A percentile compares a stretch with the other conserved stretches of the same genome.
Conservation (phyloP, 169 alveolate genomes). For the Cryptosporidium sp. region DNA sequence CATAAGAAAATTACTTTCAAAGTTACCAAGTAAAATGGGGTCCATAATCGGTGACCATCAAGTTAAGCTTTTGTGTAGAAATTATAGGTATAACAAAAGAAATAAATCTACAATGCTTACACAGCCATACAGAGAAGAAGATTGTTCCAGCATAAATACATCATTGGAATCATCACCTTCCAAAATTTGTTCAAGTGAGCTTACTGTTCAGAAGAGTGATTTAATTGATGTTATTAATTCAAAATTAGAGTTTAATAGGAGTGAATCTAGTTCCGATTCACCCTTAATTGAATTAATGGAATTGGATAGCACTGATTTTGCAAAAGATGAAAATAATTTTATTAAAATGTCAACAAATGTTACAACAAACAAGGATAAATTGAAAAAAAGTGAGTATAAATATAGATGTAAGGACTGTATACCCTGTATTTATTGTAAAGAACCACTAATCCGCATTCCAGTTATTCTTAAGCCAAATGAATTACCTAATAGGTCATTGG, state of each 20-base stretch:
- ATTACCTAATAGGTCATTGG: slow-evolving; percentile 41
- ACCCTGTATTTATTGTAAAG: slow-evolving; percentile 50
- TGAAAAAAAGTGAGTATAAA: neutral
- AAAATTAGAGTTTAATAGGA: neutral
- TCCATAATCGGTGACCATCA: slow-evolving; percentile 35
- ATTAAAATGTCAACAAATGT: neutral
- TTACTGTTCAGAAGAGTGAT: neutral
- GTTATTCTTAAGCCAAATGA: slow-evolving; percentile 45
- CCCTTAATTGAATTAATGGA: neutral
- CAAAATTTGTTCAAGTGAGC: neutral
- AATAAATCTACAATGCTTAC: neutral
- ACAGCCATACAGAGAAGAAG: slow-evolving; percentile 2
- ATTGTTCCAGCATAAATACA: neutral
- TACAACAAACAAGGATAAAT: neutral
- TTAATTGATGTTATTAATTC: neutral
- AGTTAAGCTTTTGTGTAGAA: slow-evolving; percentile 46
- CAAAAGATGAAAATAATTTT: neutral
- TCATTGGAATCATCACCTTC: slow-evolving; percentile 3
- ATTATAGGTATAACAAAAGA: slow-evolving; percentile 43
- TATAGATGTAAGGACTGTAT: slow-evolving; percentile 53
- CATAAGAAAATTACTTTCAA: slow-evolving; percentile 39
- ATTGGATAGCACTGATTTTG: neutral
- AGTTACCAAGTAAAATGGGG: slow-evolving; percentile 52
- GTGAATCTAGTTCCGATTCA: neutral
- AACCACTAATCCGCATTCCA: slow-evolving; percentile 30